Evolutionary conservation across 192 early-diverging fungal species (phyloP), one percentile per base, ranked within the genome.

Genomic region (Coemansia guatemalensis): DNA sequence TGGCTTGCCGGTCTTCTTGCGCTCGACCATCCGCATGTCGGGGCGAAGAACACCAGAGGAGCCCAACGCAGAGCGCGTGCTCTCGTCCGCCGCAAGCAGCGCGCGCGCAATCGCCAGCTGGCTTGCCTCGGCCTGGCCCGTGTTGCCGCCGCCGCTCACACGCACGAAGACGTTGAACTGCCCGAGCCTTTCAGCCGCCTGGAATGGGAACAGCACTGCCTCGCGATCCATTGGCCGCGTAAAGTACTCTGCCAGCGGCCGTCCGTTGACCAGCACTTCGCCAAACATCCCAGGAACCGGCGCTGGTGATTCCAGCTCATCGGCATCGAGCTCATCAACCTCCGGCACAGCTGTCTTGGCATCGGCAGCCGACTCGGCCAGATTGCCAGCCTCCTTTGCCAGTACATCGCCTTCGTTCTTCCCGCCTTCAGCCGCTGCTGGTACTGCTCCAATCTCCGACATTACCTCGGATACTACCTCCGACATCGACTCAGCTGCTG

Each of bases 1-100:
- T 24, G 89, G 89, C 73, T 95, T 92, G 57, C 93, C 93, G 32
- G 94, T 91, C 91, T 98, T 98, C 80, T 98, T 98, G 62, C 94
- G 86, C 76, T 98, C 95, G 22, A 96, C 94, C 58, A 86, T 85
- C 66, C 91, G 84, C n/a, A 80, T 72, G 81, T 91, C 88, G 24
- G 85, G 73, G 7, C 68, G 69, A 39, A 92, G 75, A 30, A 85
- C 78, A 0, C 88, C 83, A 75, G 89, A 83, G 51, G 74, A 74
- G 32, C 82, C 65, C 9, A 95, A 71, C 12, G 66, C 68, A 4
- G 74, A 73, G 60, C 89, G 85, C n/a, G 83, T 62, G 53, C 71
- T 71, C n/a, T 82, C 78, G n/a, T 89, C 75, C 33, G 88, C 85
- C 49, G 88, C 81, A 29, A 84, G 71, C 8, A 96, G 57, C 4